Percentiles rank a stretch among this genome's conserved stretches.
Evolutionary conservation across 257 asterid species (phyloP).

Genomic region (Cruciata laevipes): DNA sequence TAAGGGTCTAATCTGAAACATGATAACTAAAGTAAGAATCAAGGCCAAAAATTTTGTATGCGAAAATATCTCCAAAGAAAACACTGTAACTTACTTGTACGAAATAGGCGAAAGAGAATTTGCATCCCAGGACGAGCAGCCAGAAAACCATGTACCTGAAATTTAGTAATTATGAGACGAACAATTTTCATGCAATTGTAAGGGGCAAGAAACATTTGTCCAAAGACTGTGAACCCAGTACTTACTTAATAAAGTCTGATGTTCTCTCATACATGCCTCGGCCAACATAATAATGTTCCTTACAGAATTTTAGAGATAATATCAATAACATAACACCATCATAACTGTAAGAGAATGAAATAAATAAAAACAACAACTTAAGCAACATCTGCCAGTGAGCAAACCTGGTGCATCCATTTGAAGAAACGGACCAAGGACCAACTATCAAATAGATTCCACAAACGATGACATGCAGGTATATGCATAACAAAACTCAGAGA

Average conservation of each 20-base stretch:
- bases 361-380: neutral
- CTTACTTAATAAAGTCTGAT: constrained; percentile 80
- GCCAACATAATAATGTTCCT: constrained; percentile 97
- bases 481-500: constrained; percentile 59
- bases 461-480: constrained; percentile 81
- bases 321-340: constrained; percentile 8
- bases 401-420: constrained; percentile 99
- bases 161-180: neutral
- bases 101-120: constrained; percentile 86
- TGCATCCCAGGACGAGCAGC: constrained; percentile 80
- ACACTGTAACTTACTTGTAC: constrained; percentile 39
- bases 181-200: neutral
- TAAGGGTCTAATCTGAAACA: constrained; percentile 74
- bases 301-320: constrained; percentile 13
- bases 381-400: constrained; percentile 5
- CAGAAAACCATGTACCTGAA: constrained; percentile 89
- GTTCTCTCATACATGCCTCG: constrained; percentile 96
- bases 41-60: neutral
- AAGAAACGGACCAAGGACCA: constrained; percentile 62
- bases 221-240: constrained; percentile 9
- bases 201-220: neutral
- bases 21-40: constrained; percentile 12
- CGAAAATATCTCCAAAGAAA: neutral
- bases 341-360: constrained; percentile 11
- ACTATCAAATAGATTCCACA: constrained; percentile 57